Evolutionary conservation across 345 rosid species (phyloP).

Genomic region (Punica granatum): DNA sequence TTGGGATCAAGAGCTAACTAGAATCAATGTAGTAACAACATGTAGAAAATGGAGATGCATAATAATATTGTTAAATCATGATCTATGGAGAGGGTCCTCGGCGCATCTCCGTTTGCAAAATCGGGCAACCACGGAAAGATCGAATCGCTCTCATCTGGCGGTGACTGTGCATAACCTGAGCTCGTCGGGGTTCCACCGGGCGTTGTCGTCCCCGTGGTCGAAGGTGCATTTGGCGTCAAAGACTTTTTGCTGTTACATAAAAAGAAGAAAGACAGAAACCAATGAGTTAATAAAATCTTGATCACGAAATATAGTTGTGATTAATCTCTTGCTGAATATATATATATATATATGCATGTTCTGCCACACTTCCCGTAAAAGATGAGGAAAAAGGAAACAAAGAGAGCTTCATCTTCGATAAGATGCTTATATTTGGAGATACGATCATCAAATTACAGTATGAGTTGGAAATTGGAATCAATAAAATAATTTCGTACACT

Average conservation of each 20-base stretch:
- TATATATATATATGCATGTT: no score
- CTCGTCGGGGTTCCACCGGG: not conserved
- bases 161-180: slow-evolving; percentile 3
- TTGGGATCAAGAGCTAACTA: not conserved
- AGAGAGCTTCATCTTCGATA: no score
- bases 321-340: no score
- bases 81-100: slow-evolving; percentile 9
- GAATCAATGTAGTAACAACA: not conserved
- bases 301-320: not conserved
- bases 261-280: not conserved
- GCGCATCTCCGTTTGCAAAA: slow-evolving; percentile 37
- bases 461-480: no score
- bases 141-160: slow-evolving; percentile 1
- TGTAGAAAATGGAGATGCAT: not conserved
- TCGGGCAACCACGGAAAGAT: slow-evolving; percentile 41
- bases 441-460: no score
- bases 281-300: not conserved
- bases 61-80: not conserved
- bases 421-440: no score
- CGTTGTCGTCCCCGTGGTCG: slow-evolving; percentile 3
- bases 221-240: slow-evolving; percentile 14
- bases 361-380: no score
- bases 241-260: slow-evolving; percentile 36
- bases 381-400: no score
- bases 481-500: no score